A percentile compares a stretch with the other conserved stretches of the same genome.
Evolutionary conservation across 495 filamentous ascomycete genomes (phyloP).

Genomic region (Tuber calosporum): DNA sequence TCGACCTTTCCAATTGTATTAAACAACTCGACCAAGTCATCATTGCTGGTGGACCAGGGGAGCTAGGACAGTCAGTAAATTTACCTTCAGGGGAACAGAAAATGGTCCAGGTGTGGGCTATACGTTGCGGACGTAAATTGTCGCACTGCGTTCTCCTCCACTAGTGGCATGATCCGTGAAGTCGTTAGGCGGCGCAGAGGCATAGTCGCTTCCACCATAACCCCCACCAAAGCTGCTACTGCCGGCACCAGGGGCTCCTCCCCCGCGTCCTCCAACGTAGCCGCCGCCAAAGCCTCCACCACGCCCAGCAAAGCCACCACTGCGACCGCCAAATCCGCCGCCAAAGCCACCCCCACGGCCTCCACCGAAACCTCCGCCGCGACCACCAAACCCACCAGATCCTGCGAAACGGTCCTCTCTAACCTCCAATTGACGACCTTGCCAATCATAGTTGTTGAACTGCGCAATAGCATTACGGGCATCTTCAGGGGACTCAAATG

Average conservation of each 20-base stretch:
- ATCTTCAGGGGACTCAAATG: constrained; percentile 89
- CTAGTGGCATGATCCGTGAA: constrained; percentile 93
- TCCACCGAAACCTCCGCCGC: constrained; percentile 53
- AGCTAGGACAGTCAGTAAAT: constrained; percentile 53
- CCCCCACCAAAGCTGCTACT: constrained; percentile 34
- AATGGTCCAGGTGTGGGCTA: constrained; percentile 44
- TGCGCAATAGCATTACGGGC: constrained; percentile 91
- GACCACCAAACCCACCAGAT: constrained; percentile 49
- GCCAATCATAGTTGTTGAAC: constrained; percentile 99
- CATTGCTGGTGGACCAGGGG: constrained; percentile 97
- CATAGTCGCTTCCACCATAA: constrained; percentile 44
- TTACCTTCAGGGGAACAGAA: background rate
- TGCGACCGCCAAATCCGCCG: constrained; percentile 52
- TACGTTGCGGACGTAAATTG: constrained; percentile 96
- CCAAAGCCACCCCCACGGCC: constrained; percentile 52
- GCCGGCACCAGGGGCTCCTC: constrained; percentile 47
- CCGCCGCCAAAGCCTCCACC: constrained; percentile 49
- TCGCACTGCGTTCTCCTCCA: constrained; percentile 71
- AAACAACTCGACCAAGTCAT: constrained; percentile 92
- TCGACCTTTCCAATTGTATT: constrained; percentile 97
- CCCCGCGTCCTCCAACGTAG: constrained; percentile 45
- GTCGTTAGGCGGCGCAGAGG: constrained; percentile 69
- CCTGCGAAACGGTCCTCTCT: constrained; percentile 93
- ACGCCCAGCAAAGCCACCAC: constrained; percentile 49
- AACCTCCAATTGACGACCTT: constrained; percentile 85